Conservation (phyloP, 805 yeast genomes). For the Novakomyces olei region DNA sequence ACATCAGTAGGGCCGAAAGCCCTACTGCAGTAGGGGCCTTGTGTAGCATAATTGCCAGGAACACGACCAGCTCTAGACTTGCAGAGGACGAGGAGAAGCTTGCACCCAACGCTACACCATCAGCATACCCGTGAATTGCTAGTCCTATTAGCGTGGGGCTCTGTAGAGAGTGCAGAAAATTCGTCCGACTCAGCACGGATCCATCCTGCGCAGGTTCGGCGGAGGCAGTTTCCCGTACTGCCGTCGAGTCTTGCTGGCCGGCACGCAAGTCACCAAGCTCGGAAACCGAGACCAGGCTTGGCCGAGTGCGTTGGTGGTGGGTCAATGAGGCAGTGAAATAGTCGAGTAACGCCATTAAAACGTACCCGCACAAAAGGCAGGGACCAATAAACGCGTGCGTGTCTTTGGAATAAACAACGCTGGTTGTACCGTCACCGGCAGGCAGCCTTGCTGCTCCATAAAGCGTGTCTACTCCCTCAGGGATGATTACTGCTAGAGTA, state of each 20-base stretch:
- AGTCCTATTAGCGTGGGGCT: slow-evolving; percentile 27
- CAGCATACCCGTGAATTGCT: slow-evolving; percentile 43
- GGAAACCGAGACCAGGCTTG: no score
- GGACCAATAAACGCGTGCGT: slow-evolving; percentile 21
- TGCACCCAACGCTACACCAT: slow-evolving; percentile 53
- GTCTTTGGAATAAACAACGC: slow-evolving; percentile 3
- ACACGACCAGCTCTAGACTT: slow-evolving; percentile 24
- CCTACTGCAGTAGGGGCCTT: no score
- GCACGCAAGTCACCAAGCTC: background rate
- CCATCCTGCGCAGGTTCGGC: background rate
- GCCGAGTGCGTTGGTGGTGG: slow-evolving; percentile 15
- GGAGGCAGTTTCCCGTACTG: background rate
- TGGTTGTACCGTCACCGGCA: slow-evolving; percentile 1
- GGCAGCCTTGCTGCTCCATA: slow-evolving; percentile 8
- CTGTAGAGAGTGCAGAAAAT: background rate
- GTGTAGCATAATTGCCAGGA: slow-evolving; percentile 38
- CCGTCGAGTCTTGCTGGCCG: slow-evolving; percentile 1
- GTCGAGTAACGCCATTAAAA: no score
- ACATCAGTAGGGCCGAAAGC: no score
- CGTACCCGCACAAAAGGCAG: slow-evolving; percentile 31
- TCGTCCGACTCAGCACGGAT: background rate
- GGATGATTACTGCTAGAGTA: slow-evolving; percentile 34
- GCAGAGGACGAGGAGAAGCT: slow-evolving; percentile 22
- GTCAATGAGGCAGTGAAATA: slow-evolving; percentile 30
- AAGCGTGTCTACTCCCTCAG: slow-evolving; percentile 38